Conservation (phyloP, 495 filamentous ascomycete species). For the Penicillium lividum region DNA sequence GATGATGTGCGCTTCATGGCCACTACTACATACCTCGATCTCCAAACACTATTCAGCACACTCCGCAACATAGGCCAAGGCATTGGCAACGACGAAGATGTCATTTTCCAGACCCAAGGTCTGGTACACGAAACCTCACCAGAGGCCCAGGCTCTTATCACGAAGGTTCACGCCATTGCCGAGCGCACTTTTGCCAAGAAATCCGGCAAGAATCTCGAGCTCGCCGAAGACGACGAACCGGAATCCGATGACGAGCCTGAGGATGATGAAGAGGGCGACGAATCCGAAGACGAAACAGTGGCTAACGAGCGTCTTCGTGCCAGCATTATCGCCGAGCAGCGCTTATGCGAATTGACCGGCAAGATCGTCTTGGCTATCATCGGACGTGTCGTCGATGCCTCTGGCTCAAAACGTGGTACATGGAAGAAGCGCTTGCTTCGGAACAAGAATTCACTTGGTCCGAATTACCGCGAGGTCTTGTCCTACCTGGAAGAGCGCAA, state of each 20-base stretch:
- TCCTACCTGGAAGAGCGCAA: constrained; percentile 68
- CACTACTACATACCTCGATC: constrained; percentile 72
- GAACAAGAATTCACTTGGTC: constrained; percentile 67
- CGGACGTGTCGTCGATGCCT: constrained; percentile 68
- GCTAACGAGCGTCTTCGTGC: constrained; percentile 56
- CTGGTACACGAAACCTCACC: constrained; percentile 65
- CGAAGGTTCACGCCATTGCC: constrained; percentile 69
- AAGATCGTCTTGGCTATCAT: constrained; percentile 79
- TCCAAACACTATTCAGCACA: constrained; percentile 76
- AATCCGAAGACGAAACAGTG: constrained; percentile 50
- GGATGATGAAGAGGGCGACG: constrained; percentile 63
- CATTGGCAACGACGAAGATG: constrained; percentile 49
- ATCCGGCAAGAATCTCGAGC: constrained; percentile 64
- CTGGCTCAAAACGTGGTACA: constrained; percentile 56
- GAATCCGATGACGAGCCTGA: constrained; percentile 44
- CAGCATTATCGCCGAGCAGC: constrained; percentile 73
- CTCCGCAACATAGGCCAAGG: constrained; percentile 53
- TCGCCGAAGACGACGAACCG: constrained; percentile 67
- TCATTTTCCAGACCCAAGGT: constrained; percentile 51
- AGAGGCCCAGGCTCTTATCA: constrained; percentile 60
- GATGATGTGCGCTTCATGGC: constrained; percentile 79
- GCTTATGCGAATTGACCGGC: constrained; percentile 79
- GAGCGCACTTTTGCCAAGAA: constrained; percentile 77
- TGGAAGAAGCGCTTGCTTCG: constrained; percentile 63
- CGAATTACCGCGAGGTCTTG: constrained; percentile 76